Evolutionary conservation across 2,329 filamentous ascomycete species (phyloP), one percentile per base, ranked within the genome.

Genomic region (Parafenestella ontariensis): DNA sequence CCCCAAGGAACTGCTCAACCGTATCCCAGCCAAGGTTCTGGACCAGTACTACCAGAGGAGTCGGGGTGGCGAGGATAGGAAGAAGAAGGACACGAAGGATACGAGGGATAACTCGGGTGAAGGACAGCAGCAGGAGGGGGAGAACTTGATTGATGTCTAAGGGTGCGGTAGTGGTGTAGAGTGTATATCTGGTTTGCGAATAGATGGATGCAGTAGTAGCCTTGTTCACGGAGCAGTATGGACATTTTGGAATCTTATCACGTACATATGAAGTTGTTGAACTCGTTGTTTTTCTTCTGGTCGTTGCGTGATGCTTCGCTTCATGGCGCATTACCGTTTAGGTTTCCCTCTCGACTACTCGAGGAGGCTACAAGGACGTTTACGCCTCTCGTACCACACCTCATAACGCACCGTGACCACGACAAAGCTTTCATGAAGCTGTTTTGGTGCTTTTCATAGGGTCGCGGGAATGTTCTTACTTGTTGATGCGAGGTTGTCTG

Each of bases 1-100:
- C 84, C 94, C 94, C 78, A 97, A 96, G 87, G 95, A 99, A 71
- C 82, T 97, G 67, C 90, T 99, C 69, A 99, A 99, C 83, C 91
- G 96, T 62, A 82, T 82, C 52, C 81, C 81, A 43, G 81, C 81
- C 72, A 83, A 83, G 77, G 72, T 83, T 4, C 74, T 83, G 41
- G 80, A 83, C 54, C 71, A 82, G 70, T 83, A 77, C 71, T 83
- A 83, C 68, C 75, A 77, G 66, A 71, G 81, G 60, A 74, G 70
- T 64, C 69, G 76, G 64, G 64, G 65, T 20, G 61, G 58, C 60
- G 66, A 69, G 52, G 69, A 70, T 45, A 74, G 74, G 66, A 73
- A 71, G 66, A 75, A 75, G 61, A 73, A 71, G 71, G 72, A 59
- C 17, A 65, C 43, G 41, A 69, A 69, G 56, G 78, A 79, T 61